These are phyloP conservation scores for Macrolepiota fuliginosa DNA, from an alignment of 768 basidiomycete genomes.

Conservation along the genomic window DNA sequence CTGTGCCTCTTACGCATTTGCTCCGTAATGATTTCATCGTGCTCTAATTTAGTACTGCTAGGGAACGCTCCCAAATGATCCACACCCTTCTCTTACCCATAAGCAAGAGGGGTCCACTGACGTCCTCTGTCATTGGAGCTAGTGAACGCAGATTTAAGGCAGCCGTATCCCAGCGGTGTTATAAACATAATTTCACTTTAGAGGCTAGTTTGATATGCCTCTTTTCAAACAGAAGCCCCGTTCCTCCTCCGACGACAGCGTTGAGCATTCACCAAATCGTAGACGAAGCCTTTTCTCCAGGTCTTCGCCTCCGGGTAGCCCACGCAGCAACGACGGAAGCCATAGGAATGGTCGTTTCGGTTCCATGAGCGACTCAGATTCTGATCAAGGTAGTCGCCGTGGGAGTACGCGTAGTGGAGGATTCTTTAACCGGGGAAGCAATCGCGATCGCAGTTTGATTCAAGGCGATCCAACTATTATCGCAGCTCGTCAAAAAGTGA, in stretches of 20 bases:
- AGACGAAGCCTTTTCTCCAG: constrained; percentile 27
- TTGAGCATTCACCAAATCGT: constrained; percentile 16
- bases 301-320: constrained; percentile 20
- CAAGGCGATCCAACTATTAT: constrained; percentile 43
- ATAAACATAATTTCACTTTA: background rate
- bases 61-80: background rate
- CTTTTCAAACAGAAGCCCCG: constrained; percentile 23
- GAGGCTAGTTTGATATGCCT: constrained; percentile 18
- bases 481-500: constrained; percentile 47
- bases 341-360: constrained; percentile 21
- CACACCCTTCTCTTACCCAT: background rate
- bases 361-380: constrained; percentile 16
- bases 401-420: constrained; percentile 18
- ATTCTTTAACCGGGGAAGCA: constrained; percentile 23
- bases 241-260: background rate
- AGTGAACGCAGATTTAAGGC: constrained; percentile 7
- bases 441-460: constrained; percentile 14
- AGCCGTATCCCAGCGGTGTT: background rate
- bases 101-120: background rate
- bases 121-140: constrained; percentile 6
- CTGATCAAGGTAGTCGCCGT: constrained; percentile 9
- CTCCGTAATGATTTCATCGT: constrained; percentile 2
- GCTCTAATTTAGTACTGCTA: background rate
- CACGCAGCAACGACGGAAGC: constrained; percentile 11
- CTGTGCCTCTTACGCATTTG: background rate